A percentile compares a stretch with the other conserved stretches of the same genome.
These are phyloP conservation scores for Penicillium bovifimosum DNA, from an alignment of 495 filamentous ascomycete species.

Conservation along the genomic window DNA sequence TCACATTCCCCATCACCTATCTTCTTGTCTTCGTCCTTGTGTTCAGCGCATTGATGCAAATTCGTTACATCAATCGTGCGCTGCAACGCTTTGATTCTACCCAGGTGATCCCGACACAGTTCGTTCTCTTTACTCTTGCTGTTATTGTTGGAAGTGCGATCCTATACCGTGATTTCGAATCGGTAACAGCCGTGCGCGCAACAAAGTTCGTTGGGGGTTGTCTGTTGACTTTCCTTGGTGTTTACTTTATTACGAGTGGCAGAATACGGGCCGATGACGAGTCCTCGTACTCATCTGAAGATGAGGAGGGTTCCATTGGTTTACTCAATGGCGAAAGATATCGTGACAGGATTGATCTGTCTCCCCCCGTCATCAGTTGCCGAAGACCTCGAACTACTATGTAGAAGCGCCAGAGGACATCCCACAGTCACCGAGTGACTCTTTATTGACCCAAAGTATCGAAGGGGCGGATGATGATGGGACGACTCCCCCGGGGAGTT, in stretches of 20 bases:
- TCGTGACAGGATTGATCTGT: constrained; percentile 34
- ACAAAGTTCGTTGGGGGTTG: constrained; percentile 86
- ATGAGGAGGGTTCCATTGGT: constrained; percentile 47
- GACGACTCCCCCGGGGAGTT: constrained; percentile 31
- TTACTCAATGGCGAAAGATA: constrained; percentile 41
- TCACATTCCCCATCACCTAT: constrained; percentile 90
- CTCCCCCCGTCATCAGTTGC: constrained; percentile 22
- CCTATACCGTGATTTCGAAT: constrained; percentile 89
- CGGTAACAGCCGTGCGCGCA: constrained; percentile 60
- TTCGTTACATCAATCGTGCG: constrained; percentile 92
- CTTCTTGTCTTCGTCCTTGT: constrained; percentile 70
- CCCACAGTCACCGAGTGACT: constrained; percentile 27
- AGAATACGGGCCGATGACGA: constrained; percentile 41
- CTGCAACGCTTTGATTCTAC: constrained; percentile 94
- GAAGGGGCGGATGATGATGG: constrained; percentile 32
- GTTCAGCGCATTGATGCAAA: constrained; percentile 85
- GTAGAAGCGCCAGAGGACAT: constrained; percentile 14
- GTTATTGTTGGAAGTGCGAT: constrained; percentile 93
- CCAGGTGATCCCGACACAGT: constrained; percentile 94
- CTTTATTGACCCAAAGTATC: constrained; percentile 32
- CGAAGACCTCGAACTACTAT: constrained; percentile 15
- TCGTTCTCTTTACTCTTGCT: constrained; percentile 90
- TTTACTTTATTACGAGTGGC: constrained; percentile 82
- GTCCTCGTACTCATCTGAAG: constrained; percentile 41
- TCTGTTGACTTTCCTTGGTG: constrained; percentile 83